Evolutionary conservation across 2,329 filamentous ascomycete genomes (phyloP).

Genomic region (Botrytis fabae): DNA sequence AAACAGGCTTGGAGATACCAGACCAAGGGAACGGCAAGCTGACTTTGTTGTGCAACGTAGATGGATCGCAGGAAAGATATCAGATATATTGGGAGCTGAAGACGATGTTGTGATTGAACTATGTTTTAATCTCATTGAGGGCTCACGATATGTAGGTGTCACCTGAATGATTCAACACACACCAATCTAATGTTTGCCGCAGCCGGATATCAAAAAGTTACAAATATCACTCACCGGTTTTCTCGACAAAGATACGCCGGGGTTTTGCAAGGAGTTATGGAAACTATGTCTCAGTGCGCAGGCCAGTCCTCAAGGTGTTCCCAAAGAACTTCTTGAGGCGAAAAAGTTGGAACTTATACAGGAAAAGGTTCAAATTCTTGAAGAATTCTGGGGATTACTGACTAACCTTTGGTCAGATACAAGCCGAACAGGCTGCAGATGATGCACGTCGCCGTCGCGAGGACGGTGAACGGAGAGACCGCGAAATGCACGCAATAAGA

Average conservation of each 20-base stretch:
- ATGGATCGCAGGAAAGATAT: slow-evolving; percentile 91
- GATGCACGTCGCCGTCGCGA: slow-evolving; percentile 71
- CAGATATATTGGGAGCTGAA: slow-evolving; percentile 84
- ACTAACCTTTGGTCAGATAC: slow-evolving; percentile 56
- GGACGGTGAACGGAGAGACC: slow-evolving; percentile 69
- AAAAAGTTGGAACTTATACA: slow-evolving; percentile 95
- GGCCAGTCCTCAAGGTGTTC: slow-evolving; percentile 82
- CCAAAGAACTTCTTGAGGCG: slow-evolving; percentile 89
- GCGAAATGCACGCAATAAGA: slow-evolving; percentile 66
- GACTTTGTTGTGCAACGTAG: slow-evolving; percentile 48
- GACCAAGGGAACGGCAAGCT: slow-evolving; percentile 24
- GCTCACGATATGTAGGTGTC: slow-evolving; percentile 68
- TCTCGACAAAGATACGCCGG: slow-evolving; percentile 83
- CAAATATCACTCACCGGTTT: slow-evolving; percentile 96
- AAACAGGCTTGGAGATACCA: slow-evolving; percentile 25
- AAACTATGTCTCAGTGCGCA: slow-evolving; percentile 88
- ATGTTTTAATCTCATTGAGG: slow-evolving; percentile 69
- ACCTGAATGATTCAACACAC: slow-evolving; percentile 19
- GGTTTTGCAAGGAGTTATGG: slow-evolving; percentile 94
- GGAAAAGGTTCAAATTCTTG: slow-evolving; percentile 70
- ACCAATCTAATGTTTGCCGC: slow-evolving; percentile 36
- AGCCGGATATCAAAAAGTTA: slow-evolving; percentile 95
- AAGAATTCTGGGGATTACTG: background rate
- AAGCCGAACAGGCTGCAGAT: slow-evolving; percentile 79
- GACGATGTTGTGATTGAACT: slow-evolving; percentile 96